Base-by-base conservation (phyloP, 345 rosid species). In the Viola odorata region DNA sequence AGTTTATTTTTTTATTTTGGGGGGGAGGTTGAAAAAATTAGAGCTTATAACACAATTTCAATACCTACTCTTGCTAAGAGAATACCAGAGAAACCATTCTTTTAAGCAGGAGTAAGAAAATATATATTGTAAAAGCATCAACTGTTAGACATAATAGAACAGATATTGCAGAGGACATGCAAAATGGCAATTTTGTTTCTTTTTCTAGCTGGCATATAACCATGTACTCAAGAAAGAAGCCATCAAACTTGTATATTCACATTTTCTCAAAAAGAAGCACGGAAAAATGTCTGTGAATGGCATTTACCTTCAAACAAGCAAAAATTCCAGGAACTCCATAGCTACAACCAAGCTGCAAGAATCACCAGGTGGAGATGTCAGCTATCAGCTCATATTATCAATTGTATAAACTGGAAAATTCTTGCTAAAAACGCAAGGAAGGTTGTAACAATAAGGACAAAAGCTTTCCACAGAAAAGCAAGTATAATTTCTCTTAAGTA, bases 281-380 rank as follows among this genome's bases (percentile, higher is more conserved):
- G n/a, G 23, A 32, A 10, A 6, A 56, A 17, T 14, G 61, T 57
- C 13, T 50, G 45, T 42, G 7, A 50, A 36, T 0, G 6, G 61
- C 6, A 17, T 37, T 64, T 83, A 94, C 97, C 87, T 94, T 94
- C 74, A 94, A 68, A 79, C 99, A 94, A 70, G 97, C 84, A 71
- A 90, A 90, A 55, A 88, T 90, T 65, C 99, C 99, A 6, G 99
- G 89, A 78, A 94, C 75, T 41, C 97, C 99, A 62, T 88, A 83
- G 77, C 74, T 70, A 74, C 97, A 88, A 67, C 91, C 84, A 65
- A 94, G 82, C 99, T 94, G 96, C 54, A 84, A 51, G 53, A 65
- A 73, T 68, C 50, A 62, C 50, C 57, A 65, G 57, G 51, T 54
- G 63, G 57, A 71, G 39, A 54, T 7, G 62, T 66, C 58, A 61